phyloP scores from a whole-genome alignment of 441 rosid genomes.

The Bocquillonia castaneifolia region DNA sequence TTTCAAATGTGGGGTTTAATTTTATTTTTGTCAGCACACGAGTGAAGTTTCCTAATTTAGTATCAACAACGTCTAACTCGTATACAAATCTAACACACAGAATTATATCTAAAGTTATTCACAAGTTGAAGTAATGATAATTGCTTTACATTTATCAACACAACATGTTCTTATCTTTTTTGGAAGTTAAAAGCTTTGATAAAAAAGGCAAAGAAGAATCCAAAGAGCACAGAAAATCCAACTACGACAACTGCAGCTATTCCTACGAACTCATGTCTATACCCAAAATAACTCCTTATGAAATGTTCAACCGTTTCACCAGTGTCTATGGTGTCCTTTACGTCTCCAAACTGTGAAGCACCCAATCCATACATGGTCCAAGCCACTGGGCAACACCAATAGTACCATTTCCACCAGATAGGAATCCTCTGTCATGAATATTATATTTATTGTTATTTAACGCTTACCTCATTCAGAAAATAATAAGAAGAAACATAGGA shows the following conservation, averaged over 20 bases:
- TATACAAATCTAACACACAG: too few species aligned
- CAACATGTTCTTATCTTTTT: constrained; percentile 31
- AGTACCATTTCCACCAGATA: constrained; percentile 87
- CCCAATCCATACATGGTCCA: constrained; percentile 74
- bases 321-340: constrained; percentile 32
- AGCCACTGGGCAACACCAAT: constrained; percentile 60
- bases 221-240: constrained; percentile 46
- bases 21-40: too few species aligned
- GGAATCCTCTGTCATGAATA: constrained; percentile 59
- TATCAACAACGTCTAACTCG: too few species aligned
- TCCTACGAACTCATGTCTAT: constrained; percentile 47
- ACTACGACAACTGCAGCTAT: constrained; percentile 43
- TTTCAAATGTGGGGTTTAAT: too few species aligned
- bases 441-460: not conserved
- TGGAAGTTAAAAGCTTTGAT: constrained; percentile 72
- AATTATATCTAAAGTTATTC: too few species aligned
- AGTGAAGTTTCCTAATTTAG: too few species aligned
- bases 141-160: not conserved
- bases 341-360: constrained; percentile 70
- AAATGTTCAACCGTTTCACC: constrained; percentile 56
- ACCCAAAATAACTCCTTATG: constrained; percentile 50
- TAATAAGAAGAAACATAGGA: not conserved
- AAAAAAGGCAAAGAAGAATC: constrained; percentile 54
- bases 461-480: too few species aligned
- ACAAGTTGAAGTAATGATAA: not conserved